Percentiles rank a stretch among this genome's conserved stretches.
These are phyloP conservation scores for Aureobasidium zeae DNA, from an alignment of 2,329 filamentous ascomycete genomes.

Conservation along the genomic window DNA sequence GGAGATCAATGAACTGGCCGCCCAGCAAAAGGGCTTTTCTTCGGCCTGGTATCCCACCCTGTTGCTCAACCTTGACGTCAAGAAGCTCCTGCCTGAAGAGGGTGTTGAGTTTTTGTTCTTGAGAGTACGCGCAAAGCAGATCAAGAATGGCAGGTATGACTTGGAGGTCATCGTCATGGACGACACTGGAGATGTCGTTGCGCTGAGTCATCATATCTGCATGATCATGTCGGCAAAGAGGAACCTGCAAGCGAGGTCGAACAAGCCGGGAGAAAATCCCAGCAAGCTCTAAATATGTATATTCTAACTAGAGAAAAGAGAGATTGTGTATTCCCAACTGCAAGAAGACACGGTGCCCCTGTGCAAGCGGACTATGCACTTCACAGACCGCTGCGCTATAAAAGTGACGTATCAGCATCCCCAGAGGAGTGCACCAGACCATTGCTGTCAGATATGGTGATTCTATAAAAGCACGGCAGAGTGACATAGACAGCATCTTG, in stretches of 20 bases:
- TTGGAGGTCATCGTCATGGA: conserved; percentile 62
- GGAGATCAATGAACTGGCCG: conserved; percentile 20
- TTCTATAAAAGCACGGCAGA: too few species aligned
- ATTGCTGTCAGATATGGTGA: too few species aligned
- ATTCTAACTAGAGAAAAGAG: too few species aligned
- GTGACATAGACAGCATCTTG: too few species aligned
- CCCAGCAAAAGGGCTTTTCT: conserved; percentile 25
- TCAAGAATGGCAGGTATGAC: conserved; percentile 65
- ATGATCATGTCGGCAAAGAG: conserved; percentile 55
- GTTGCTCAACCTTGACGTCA: conserved; percentile 65
- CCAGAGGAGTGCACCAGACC: too few species aligned
- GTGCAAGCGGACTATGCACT: too few species aligned
- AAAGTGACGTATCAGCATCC: too few species aligned
- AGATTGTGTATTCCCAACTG: too few species aligned
- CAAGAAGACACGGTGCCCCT: too few species aligned
- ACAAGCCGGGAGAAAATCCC: conserved; percentile 23
- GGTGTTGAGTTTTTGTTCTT: conserved; percentile 66
- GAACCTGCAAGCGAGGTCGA: conserved; percentile 46
- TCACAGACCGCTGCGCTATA: too few species aligned
- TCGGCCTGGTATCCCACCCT: conserved; percentile 69
- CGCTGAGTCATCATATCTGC: conserved; percentile 58
- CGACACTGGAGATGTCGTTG: conserved; percentile 54
- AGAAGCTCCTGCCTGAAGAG: conserved; percentile 57
- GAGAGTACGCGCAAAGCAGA: conserved; percentile 54
- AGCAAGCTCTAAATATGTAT: conserved; percentile 15